Conservation (phyloP, 192 early-diverging fungal species). For the Backusella morwellensis region DNA sequence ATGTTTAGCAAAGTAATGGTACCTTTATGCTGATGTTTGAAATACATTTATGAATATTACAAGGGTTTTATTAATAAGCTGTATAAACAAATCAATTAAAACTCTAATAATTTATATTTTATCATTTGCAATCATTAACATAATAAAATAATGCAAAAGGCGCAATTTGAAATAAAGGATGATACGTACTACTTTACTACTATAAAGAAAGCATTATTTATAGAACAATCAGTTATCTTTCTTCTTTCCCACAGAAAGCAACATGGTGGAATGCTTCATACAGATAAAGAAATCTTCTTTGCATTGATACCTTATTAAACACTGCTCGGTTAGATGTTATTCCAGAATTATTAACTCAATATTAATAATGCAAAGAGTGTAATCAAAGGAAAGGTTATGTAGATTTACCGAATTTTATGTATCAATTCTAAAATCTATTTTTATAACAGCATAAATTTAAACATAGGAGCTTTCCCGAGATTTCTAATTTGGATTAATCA, state of each 20-base stretch:
- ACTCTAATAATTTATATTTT: neutral
- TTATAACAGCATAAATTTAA: neutral
- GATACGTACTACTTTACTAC: neutral
- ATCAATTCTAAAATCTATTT: neutral
- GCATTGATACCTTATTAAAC: neutral
- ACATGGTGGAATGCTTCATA: neutral
- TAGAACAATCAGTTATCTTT: neutral
- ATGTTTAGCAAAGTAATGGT: too few relatives aligned
- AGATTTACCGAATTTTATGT: neutral
- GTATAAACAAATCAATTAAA: neutral
- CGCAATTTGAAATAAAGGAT: neutral
- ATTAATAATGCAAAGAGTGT: neutral
- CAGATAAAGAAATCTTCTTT: neutral
- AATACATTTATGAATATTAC: neutral
- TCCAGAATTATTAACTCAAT: neutral
- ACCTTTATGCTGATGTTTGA: neutral
- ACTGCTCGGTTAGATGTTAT: neutral
- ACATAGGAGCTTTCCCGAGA: neutral
- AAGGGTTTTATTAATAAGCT: neutral
- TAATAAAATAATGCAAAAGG: neutral
- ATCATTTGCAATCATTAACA: neutral
- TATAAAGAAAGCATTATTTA: neutral
- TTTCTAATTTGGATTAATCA: neutral
- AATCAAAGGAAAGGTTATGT: neutral
- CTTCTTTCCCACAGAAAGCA: neutral